Base-by-base conservation (phyloP, 2,329 filamentous ascomycete species). In the Colletotrichum paranaense region DNA sequence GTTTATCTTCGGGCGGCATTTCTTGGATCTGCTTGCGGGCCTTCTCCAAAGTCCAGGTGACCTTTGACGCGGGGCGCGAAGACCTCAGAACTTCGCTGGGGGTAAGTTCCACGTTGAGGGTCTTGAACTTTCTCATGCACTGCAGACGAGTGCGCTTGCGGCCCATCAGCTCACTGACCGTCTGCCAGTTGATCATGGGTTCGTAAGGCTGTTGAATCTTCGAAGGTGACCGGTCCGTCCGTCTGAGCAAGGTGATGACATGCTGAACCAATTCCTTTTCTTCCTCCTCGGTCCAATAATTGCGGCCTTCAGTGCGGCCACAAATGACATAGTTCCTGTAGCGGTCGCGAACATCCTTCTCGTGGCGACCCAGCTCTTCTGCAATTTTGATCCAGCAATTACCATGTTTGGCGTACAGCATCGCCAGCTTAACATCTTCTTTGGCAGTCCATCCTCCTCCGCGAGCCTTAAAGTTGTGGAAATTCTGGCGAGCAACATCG, bases 281-380 rank as follows among this genome's bases (percentile, higher is more conserved):
- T 77, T 95, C 93, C 0, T 87, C 84, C 22, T 87, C 81, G 1
- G 84, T 85, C 93, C 93, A 95, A 1, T 82, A 80, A 42, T 88
- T 87, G 55, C 84, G 87, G 12, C 24, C 22, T 38, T 85, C 86
- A 68, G 85, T 86, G 6, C 88, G 84, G 24, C 88, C 88, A 67
- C 89, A 91, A 58, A 91, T 83, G 26, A 93, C 82, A 77, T 92
- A 91, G 77, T 94, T 93, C 52, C 91, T 87, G 85, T 92, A 94
- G 4, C 93, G 90, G 79, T 94, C 92, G 63, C 92, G 88, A 65
- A 92, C 87, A 78, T 94, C 92, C 73, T 91, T 88, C 0, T 89
- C 86, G 52, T 91, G 88, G 6, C 93, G 90, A 74, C 91, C 91
- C 75, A 94, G 87, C 26, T 89, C 76, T n/a, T 86, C 83, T 0